These are phyloP conservation scores for Daedalea quercina DNA, from an alignment of 768 basidiomycete genomes.

Conservation along the genomic window DNA sequence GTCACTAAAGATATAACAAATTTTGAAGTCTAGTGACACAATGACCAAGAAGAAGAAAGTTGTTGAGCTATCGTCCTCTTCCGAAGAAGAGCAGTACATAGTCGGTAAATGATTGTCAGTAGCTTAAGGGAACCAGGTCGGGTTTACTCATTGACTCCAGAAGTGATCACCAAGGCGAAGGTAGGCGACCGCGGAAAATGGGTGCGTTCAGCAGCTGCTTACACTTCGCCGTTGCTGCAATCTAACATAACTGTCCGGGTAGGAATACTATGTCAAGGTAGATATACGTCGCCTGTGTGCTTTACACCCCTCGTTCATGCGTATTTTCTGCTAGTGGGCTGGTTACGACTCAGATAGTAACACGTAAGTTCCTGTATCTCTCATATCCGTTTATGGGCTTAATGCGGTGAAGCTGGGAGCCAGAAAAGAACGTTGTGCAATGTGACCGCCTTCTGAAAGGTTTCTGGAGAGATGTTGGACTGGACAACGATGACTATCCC, in stretches of 20 bases:
- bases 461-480: constrained; percentile 51
- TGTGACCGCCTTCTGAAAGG: constrained; percentile 55
- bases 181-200: constrained; percentile 43
- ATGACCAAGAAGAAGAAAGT: constrained; percentile 5
- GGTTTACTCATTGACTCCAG: constrained; percentile 17
- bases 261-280: constrained; percentile 73
- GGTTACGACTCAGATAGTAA: constrained; percentile 51
- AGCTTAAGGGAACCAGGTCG: not conserved
- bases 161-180: constrained; percentile 55
- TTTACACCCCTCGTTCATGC: too few species aligned
- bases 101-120: constrained; percentile 8
- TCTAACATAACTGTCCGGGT: not conserved
- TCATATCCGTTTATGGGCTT: not conserved
- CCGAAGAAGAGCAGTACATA: constrained; percentile 8
- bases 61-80: not conserved
- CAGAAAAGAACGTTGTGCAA: constrained; percentile 45
- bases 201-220: constrained; percentile 32
- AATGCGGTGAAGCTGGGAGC: constrained; percentile 59
- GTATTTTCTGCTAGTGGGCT: constrained; percentile 47
- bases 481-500: constrained; percentile 48
- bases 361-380: constrained; percentile 34
- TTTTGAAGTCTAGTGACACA: too few species aligned
- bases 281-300: not conserved
- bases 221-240: not conserved
- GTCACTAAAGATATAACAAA: too few species aligned